These are phyloP conservation scores for Candida ortonii DNA, from an alignment of 805 yeast species.

Conservation along the genomic window DNA sequence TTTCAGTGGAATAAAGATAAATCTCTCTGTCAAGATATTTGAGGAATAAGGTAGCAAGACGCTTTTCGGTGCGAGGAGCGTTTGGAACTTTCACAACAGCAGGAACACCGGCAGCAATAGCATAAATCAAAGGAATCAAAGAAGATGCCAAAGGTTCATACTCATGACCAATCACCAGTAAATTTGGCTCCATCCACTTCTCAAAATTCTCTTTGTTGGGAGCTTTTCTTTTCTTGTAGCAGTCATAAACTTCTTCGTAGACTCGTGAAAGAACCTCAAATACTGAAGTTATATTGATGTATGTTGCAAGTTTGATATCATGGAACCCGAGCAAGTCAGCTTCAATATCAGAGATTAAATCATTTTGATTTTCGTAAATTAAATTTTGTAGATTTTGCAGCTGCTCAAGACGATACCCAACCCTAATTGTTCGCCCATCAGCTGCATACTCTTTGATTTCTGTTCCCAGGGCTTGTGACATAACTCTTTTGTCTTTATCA, in stretches of 20 bases:
- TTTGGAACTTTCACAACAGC: slow-evolving; percentile 4
- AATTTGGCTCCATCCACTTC: slow-evolving; percentile 10
- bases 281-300: slow-evolving; percentile 5
- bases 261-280: slow-evolving; percentile 1
- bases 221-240: slow-evolving; percentile 2
- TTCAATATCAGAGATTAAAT: slow-evolving; percentile 1
- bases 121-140: slow-evolving; percentile 5
- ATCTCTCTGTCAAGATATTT: slow-evolving; percentile 7
- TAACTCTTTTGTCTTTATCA: no score
- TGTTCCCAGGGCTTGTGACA: no score
- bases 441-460: slow-evolving; percentile 5
- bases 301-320: background rate
- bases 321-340: slow-evolving; percentile 2
- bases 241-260: slow-evolving; percentile 1
- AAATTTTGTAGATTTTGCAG: slow-evolving; percentile 9
- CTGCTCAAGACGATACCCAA: slow-evolving; percentile 9
- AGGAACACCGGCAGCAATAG: slow-evolving; percentile 9
- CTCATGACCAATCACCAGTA: slow-evolving; percentile 5
- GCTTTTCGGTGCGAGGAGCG: slow-evolving; percentile 4
- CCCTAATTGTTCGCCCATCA: slow-evolving; percentile 10
- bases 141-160: slow-evolving; percentile 8
- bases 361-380: slow-evolving; percentile 7
- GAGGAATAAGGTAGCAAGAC: slow-evolving; percentile 5
- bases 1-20: slow-evolving; percentile 3
- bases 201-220: slow-evolving; percentile 6